Evolutionary conservation across 768 basidiomycete species (phyloP).

Genomic region (Trametes sanguinea): DNA sequence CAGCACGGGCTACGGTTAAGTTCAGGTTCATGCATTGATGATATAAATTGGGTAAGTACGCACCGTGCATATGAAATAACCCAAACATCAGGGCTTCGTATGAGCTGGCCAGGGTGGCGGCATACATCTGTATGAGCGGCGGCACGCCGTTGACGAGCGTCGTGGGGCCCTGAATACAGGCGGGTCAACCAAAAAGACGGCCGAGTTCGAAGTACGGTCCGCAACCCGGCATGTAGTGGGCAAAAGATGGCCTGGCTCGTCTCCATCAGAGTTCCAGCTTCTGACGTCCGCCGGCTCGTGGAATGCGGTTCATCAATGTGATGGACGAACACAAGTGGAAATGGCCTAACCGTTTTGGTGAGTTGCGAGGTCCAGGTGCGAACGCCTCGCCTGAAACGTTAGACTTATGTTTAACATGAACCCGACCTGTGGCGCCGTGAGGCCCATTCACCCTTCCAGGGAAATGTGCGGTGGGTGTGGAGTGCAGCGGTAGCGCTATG

Average conservation of each 20-base stretch:
- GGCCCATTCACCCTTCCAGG: neutral
- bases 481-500: neutral
- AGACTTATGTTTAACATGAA: neutral
- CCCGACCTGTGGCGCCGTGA: neutral
- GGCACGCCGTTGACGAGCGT: neutral
- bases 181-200: neutral
- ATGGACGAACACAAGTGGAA: neutral
- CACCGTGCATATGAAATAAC: neutral
- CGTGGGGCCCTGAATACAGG: neutral
- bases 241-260: neutral
- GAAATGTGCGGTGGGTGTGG: neutral
- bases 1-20: neutral
- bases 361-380: neutral
- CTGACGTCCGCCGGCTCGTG: neutral
- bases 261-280: neutral
- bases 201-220: neutral
- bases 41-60: conserved; percentile 4
- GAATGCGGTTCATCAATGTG: neutral
- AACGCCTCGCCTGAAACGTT: conserved; percentile 3
- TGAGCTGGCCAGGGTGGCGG: neutral
- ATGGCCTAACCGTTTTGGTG: neutral
- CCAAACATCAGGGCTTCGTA: neutral
- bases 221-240: neutral
- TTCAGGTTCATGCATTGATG: neutral
- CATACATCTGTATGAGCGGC: neutral